Percentiles rank a stretch among this genome's conserved stretches.
These are phyloP conservation scores for Phytophthora pini DNA, from an alignment of 352 stramenopile species.

Conservation along the genomic window DNA sequence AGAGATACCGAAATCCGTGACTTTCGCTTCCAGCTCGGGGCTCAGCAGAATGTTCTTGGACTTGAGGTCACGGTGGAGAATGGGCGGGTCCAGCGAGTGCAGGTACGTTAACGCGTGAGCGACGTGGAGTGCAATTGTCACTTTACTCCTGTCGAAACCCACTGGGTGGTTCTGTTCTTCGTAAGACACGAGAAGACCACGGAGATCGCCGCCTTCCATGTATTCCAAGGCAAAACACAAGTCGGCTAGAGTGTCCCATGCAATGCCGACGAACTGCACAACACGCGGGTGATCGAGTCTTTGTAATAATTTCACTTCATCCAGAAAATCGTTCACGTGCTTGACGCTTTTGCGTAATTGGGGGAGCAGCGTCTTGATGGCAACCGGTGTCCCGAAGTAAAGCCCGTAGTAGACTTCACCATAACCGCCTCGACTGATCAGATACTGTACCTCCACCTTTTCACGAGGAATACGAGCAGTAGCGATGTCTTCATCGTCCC, in stretches of 20 bases:
- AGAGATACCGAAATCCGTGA: slow-evolving; percentile 55
- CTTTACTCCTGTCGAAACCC: slow-evolving; percentile 46
- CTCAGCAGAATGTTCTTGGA: slow-evolving; percentile 47
- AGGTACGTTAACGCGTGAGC: slow-evolving; percentile 50
- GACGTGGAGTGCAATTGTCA: slow-evolving; percentile 49
- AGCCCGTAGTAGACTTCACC: slow-evolving; percentile 37
- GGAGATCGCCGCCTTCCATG: slow-evolving; percentile 66
- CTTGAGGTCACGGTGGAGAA: slow-evolving; percentile 55
- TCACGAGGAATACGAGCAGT: slow-evolving; percentile 36
- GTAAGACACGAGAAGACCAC: slow-evolving; percentile 43
- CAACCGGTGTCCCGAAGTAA: slow-evolving; percentile 20
- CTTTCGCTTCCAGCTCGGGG: slow-evolving; percentile 35
- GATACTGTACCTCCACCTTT: slow-evolving; percentile 25
- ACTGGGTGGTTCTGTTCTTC: slow-evolving; percentile 4
- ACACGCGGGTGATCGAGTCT: slow-evolving; percentile 57
- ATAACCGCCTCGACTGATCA: slow-evolving; percentile 35
- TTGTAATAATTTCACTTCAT: slow-evolving; percentile 60
- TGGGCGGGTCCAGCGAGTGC: slow-evolving; percentile 30
- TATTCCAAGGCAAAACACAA: slow-evolving; percentile 59
- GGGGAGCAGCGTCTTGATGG: slow-evolving; percentile 32
- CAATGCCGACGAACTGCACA: slow-evolving; percentile 59
- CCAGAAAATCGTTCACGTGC: slow-evolving; percentile 32
- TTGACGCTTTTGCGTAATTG: slow-evolving; percentile 26
- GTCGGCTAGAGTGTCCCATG: slow-evolving; percentile 55
- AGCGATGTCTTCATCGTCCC: slow-evolving; percentile 33